phyloP scores from a whole-genome alignment of 371 early-diverging fungal species.

The Circinella minor region DNA sequence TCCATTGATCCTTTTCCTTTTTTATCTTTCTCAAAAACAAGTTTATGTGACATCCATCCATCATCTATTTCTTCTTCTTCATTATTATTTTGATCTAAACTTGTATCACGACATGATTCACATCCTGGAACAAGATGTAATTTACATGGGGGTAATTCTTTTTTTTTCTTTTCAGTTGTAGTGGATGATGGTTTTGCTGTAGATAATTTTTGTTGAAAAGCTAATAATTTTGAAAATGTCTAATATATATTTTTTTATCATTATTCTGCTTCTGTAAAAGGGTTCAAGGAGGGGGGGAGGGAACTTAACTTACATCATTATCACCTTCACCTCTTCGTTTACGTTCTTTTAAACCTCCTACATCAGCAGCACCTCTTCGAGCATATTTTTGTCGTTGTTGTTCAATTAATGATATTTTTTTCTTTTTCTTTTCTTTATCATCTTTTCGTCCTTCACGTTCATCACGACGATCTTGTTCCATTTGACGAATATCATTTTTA shows the following conservation, averaged over 20 bases:
- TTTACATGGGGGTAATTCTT: slow-evolving; percentile 50
- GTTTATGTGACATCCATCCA: slow-evolving; percentile 75
- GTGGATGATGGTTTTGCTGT: slow-evolving; percentile 19
- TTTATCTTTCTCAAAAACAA: slow-evolving; percentile 71
- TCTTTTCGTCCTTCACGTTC: slow-evolving; percentile 17
- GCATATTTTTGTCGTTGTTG: slow-evolving; percentile 61
- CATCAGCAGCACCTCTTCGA: slow-evolving; percentile 34
- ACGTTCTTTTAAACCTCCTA: slow-evolving; percentile 32
- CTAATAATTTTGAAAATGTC: slow-evolving; percentile 48
- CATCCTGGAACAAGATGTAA: slow-evolving; percentile 70
- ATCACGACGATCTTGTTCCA: slow-evolving; percentile 41
- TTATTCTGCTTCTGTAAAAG: too few species aligned
- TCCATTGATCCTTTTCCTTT: slow-evolving; percentile 68
- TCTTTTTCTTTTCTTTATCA: slow-evolving; percentile 25
- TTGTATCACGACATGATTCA: slow-evolving; percentile 60
- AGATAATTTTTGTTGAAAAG: slow-evolving; percentile 48
- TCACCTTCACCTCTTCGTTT: slow-evolving; percentile 41
- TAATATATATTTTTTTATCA: slow-evolving; percentile 10
- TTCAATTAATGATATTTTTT: slow-evolving; percentile 57
- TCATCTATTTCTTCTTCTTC: slow-evolving; percentile 45
- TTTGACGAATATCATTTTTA: slow-evolving; percentile 62
- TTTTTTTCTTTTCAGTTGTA: slow-evolving; percentile 14
- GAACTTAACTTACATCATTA: slow-evolving; percentile 22
- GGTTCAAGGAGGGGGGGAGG: too few species aligned
- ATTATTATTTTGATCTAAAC: not conserved